Conservation (phyloP, 306 rosid genomes). For the Dicorynia guianensis region DNA sequence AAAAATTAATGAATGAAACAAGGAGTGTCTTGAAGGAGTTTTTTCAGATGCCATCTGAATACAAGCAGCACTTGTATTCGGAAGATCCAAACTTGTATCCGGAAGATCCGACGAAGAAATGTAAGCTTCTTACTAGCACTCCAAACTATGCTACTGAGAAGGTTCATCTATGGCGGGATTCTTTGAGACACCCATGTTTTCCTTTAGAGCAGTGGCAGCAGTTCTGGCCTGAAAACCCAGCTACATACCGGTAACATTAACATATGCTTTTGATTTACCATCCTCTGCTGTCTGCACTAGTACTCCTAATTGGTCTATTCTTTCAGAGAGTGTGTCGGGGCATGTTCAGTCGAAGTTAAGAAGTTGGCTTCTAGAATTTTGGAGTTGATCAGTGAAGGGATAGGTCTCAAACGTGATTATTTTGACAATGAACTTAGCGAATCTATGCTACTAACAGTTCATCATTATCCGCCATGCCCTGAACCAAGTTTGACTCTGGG, state of each 20-base stretch:
- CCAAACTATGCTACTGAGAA: constrained; percentile 35
- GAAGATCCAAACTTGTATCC: neutral
- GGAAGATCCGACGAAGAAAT: neutral
- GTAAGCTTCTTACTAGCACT: neutral
- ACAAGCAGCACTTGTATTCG: neutral
- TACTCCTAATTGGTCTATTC: no score
- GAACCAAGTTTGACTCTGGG: constrained; percentile 49
- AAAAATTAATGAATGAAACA: neutral
- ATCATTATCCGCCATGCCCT: constrained; percentile 44
- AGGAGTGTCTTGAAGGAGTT: neutral
- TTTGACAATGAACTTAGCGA: constrained; percentile 39
- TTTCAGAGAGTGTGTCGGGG: constrained; percentile 35
- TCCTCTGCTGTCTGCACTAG: no score
- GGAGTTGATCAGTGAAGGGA: constrained; percentile 42
- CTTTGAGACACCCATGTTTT: constrained; percentile 39
- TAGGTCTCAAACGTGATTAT: constrained; percentile 34
- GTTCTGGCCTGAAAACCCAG: constrained; percentile 46
- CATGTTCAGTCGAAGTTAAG: constrained; percentile 38
- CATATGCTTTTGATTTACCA: no score
- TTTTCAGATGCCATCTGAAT: neutral
- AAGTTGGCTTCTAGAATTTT: constrained; percentile 38
- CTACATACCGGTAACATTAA: constrained; percentile 23
- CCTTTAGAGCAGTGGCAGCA: constrained; percentile 47
- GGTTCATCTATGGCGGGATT: constrained; percentile 44
- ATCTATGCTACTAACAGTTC: neutral